phyloP scores from a whole-genome alignment of 2,329 filamentous ascomycete species.

The Trichophaea hybrida region DNA sequence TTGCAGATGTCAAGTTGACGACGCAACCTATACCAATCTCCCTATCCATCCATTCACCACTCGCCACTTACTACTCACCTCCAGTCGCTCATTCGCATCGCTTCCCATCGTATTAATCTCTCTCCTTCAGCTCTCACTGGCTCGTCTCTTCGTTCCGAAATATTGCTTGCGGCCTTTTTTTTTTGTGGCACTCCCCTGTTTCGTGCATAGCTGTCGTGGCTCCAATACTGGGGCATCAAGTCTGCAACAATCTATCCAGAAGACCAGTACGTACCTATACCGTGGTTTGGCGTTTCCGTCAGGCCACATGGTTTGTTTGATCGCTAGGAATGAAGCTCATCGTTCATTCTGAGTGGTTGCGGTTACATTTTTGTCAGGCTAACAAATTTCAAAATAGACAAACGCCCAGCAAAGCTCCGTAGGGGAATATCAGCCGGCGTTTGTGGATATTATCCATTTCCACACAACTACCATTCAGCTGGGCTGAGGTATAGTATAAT shows the following conservation, averaged over 20 bases:
- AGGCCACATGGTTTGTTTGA: no score
- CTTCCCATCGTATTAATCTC: background rate
- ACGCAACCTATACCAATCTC: background rate
- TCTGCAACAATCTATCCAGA: background rate
- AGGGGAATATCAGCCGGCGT: no score
- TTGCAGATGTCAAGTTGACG: background rate
- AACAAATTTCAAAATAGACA: background rate
- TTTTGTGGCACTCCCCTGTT: background rate
- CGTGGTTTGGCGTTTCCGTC: no score
- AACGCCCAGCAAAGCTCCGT: no score
- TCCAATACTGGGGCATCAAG: background rate
- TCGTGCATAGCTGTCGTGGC: background rate
- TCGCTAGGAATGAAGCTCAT: no score
- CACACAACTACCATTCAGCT: background rate
- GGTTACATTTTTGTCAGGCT: background rate
- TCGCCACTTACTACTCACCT: background rate
- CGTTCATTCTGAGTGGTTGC: background rate
- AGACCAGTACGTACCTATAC: background rate
- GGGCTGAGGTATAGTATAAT: background rate
- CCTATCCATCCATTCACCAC: background rate
- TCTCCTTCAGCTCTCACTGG: background rate
- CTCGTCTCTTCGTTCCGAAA: background rate
- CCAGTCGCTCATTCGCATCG: background rate
- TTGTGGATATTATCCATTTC: background rate
- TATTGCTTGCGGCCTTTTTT: background rate